A percentile compares a stretch with the other conserved stretches of the same genome.
Evolutionary conservation across 768 basidiomycete genomes (phyloP).

Genomic region (Austroboletus eburneus): DNA sequence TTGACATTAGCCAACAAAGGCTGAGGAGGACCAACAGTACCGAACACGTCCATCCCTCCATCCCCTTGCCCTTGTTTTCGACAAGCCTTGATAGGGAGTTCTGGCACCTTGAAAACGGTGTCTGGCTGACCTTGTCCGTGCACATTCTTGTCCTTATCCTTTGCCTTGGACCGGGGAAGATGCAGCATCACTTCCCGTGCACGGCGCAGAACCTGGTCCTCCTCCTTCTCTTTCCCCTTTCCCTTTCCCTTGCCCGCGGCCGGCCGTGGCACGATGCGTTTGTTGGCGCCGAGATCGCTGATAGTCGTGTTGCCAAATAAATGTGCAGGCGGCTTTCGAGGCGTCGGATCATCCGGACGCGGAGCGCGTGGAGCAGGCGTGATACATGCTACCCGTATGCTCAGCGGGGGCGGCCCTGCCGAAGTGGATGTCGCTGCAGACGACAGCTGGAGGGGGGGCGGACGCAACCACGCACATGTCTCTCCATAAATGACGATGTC

Average conservation of each 20-base stretch:
- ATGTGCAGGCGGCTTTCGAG: constrained; percentile 56
- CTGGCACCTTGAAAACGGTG: constrained; percentile 45
- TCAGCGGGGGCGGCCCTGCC: constrained; percentile 23
- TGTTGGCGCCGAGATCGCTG: constrained; percentile 17
- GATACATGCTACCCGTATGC: constrained; percentile 55
- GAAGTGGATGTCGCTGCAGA: constrained; percentile 19
- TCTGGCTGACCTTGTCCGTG: not conserved
- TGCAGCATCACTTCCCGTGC: constrained; percentile 38
- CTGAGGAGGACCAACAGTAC: constrained; percentile 18
- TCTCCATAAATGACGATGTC: constrained; percentile 57
- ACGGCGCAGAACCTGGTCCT: constrained; percentile 30
- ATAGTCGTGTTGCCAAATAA: constrained; percentile 12
- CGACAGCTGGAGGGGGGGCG: constrained; percentile 7
- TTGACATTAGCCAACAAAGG: constrained; percentile 26
- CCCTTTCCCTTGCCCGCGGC: constrained; percentile 16
- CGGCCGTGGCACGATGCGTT: constrained; percentile 18
- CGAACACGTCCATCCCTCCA: constrained; percentile 30
- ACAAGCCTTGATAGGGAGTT: constrained; percentile 34
- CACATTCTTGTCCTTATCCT: constrained; percentile 2
- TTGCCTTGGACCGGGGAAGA: constrained; percentile 28
- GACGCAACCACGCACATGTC: constrained; percentile 16
- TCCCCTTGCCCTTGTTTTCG: constrained; percentile 17
- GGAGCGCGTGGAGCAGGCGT: constrained; percentile 42
- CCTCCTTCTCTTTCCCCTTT: constrained; percentile 19
- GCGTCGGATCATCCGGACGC: constrained; percentile 76